Evolutionary conservation across 1,284 basidiomycete species (phyloP), one percentile per base, ranked within the genome.

Genomic region (Xanthoconium separans): DNA sequence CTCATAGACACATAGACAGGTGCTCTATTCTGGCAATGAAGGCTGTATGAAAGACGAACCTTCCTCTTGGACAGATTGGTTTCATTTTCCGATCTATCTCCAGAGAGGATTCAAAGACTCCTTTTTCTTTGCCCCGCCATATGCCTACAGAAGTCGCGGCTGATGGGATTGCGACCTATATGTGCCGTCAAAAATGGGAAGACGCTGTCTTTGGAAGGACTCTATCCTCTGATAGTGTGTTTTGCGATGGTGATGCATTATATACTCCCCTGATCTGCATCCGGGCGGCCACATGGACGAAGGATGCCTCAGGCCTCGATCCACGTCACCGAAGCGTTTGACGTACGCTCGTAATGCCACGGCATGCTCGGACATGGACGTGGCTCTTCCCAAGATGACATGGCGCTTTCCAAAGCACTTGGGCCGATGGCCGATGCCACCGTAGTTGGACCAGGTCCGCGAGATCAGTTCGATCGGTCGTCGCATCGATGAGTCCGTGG

Each of bases 181-280:
- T 22, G 3, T 27, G 27, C 27, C 27, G 27, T 27, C 30, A 4
- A 30, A 43, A 36, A 2, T 6, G n/a, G 2, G 24, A 43, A 36
- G 37, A 48, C 10, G 3, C 33, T 30, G 16, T 37, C 18, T 43
- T 42, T 29, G 36, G 46, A 10, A 31, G n/a, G 18, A 27, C 12
- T 10, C 37, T 33, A 16, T 44, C 54, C 15, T 33, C 16, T 12
- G 27, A 27, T 20, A 30, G 29, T 15, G 27, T 8, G 33, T 15
- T 42, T 37, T 53, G 12, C 40, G 40, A n/a, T 9, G 6, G 36
- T 2, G 29, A 37, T 29, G 12, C 24, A 15, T 29, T 53, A 13
- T 7, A 20, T 15, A 11, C 30, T 6, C 34, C 39, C 44, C 44
- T 58, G 59, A 61, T 56, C 44, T 61, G 41, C 47, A 20, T 34